Evolutionary conservation across 2,329 filamentous ascomycete genomes (phyloP).

Genomic region (Colletotrichum eleusines): DNA sequence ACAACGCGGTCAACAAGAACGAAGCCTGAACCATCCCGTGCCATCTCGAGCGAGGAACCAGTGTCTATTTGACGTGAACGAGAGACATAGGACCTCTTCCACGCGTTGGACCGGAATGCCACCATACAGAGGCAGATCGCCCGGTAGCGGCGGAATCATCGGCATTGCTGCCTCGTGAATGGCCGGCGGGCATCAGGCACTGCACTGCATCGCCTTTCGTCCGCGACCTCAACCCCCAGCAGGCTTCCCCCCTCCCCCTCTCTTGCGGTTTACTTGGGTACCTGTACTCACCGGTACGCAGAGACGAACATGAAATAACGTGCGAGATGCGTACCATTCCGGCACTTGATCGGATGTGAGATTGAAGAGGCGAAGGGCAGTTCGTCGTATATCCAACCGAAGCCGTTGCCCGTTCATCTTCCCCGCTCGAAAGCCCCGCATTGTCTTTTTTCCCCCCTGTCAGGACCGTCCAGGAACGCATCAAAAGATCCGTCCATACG

Average conservation of each 20-base stretch:
- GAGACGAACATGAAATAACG: not conserved
- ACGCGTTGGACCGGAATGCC: constrained; percentile 17
- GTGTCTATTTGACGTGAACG: constrained; percentile 19
- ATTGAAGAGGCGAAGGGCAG: not conserved
- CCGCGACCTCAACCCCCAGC: not conserved
- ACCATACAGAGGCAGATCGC: constrained; percentile 9
- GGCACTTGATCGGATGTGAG: not conserved
- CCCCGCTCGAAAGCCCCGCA: constrained; percentile 30
- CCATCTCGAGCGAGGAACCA: not conserved
- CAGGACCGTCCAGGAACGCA: constrained; percentile 8
- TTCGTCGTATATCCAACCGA: constrained; percentile 5
- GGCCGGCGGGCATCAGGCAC: constrained; percentile 30
- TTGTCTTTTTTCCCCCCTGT: not conserved
- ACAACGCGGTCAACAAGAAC: not conserved
- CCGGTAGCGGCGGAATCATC: constrained; percentile 24
- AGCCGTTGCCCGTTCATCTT: constrained; percentile 6
- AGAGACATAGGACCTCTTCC: not conserved
- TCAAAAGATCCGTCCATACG: constrained; percentile 27
- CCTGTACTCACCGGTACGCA: not conserved
- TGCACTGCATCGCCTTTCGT: not conserved
- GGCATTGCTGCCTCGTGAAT: constrained; percentile 37
- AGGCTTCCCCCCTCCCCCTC: constrained; percentile 12
- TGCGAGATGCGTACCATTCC: constrained; percentile 16
- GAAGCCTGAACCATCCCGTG: too few relatives aligned
- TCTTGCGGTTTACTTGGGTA: not conserved